Evolutionary conservation across 805 yeast species (phyloP), one percentile per base, ranked within the genome.

Genomic region (Cyberlindnera nakhonratchasimensis): DNA sequence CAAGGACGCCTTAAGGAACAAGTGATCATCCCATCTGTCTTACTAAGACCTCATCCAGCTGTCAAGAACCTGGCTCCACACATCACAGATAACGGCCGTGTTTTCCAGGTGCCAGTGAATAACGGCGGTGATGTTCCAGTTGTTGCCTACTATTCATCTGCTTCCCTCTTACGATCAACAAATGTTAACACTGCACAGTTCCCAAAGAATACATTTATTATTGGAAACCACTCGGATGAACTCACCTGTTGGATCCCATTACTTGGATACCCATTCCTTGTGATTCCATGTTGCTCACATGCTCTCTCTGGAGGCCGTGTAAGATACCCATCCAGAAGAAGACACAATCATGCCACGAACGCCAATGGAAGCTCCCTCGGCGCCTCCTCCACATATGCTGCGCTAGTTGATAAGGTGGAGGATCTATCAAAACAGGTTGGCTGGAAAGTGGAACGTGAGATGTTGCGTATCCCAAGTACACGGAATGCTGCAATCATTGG

Each of bases 211-310:
- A 82, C 96, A 0, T 91, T 91, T 55, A 64, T 90, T 26, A 89
- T 91, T 34, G 98, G 98, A 1, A 91, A 91, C 59, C 98, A 91
- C 58, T 86, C 96, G 1, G 98, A 91, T 61, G 98, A 91, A 59
- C 71, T 91, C 43, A 90, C 97, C 0, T 85, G 96, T 51, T 91
- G 98, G 97, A 80, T 91, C 28, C 98, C 98, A 3, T 66, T 91
- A 10, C 64, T 91, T 10, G 89, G 88, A 0, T 84, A 74, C 48
- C 96, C 96, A 6, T 91, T 87, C 59, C 69, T 91, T 70, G 96
- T 88, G 9, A 86, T 91, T 31, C 98, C 98, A 10, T 91, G 98
- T 61, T 91, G 98, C 61, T 89, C 97, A 0, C 96, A 91, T 62
- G 79, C 84, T 3, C 71, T 91, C 32, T 75, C 81, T 6, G 98